Conservation (phyloP, 1,284 basidiomycete species). For the Omphalotus olearius region DNA sequence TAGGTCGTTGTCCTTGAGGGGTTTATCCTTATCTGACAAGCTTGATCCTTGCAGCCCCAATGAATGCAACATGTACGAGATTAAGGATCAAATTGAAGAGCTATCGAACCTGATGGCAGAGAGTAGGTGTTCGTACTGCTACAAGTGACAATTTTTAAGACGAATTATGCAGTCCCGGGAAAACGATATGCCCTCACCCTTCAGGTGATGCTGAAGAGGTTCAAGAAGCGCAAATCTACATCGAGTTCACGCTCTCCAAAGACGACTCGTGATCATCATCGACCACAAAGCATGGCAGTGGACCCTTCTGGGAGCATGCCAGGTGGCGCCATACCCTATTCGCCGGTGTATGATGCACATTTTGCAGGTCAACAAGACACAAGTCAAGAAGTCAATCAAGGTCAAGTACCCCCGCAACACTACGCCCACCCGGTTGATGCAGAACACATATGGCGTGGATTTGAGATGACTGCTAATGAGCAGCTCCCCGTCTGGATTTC, state of each 20-base stretch:
- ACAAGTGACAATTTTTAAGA: slow-evolving; percentile 14
- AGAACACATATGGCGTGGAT: slow-evolving; percentile 72
- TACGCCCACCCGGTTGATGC: slow-evolving; percentile 44
- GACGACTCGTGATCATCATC: slow-evolving; percentile 43
- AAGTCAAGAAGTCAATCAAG: slow-evolving; percentile 22
- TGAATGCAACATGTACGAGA: slow-evolving; percentile 75
- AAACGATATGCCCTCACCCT: slow-evolving; percentile 86
- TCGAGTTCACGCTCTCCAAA: slow-evolving; percentile 57
- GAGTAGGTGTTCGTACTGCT: slow-evolving; percentile 42
- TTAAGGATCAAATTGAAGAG: slow-evolving; percentile 75
- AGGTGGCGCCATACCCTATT: slow-evolving; percentile 29
- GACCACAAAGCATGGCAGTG: slow-evolving; percentile 33
- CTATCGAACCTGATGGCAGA: slow-evolving; percentile 72
- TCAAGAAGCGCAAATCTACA: slow-evolving; percentile 59
- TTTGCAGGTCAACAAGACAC: slow-evolving; percentile 27
- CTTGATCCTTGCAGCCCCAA: slow-evolving; percentile 52
- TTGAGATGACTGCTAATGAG: slow-evolving; percentile 64
- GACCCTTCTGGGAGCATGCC: slow-evolving; percentile 22
- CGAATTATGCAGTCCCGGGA: slow-evolving; percentile 63
- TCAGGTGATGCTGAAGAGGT: slow-evolving; percentile 81
- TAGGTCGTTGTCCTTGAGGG: slow-evolving; percentile 33
- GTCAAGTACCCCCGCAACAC: slow-evolving; percentile 22
- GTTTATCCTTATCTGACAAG: slow-evolving; percentile 6
- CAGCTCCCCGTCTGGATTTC: slow-evolving; percentile 80
- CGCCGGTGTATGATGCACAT: slow-evolving; percentile 40